phyloP scores from a whole-genome alignment of 805 yeast genomes.

The Kodamaea jinghongensis region DNA sequence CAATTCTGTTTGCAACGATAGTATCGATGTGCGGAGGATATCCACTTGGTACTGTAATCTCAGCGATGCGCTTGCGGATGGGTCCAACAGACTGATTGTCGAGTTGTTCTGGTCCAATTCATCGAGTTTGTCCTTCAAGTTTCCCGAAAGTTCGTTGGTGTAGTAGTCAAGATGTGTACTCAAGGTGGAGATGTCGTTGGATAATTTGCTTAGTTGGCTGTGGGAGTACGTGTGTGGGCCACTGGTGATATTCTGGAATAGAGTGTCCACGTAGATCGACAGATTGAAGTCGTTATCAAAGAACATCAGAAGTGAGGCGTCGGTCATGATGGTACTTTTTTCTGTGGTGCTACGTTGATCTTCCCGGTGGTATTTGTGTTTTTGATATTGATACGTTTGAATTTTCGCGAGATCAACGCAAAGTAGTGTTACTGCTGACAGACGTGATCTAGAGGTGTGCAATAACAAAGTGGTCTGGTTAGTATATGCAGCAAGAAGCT shows the following conservation, averaged over 20 bases:
- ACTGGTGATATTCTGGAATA: conserved; percentile 43
- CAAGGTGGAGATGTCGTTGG: conserved; percentile 48
- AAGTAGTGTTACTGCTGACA: no score
- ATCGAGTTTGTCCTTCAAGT: conserved; percentile 49
- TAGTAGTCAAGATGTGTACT: conserved; percentile 61
- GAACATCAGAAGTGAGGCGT: conserved; percentile 59
- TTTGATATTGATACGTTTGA: no score
- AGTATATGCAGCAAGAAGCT: no score
- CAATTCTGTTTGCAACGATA: conserved; percentile 43
- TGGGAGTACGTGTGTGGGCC: conserved; percentile 26
- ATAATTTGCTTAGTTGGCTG: conserved; percentile 38
- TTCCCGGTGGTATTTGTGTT: no score
- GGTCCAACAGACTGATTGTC: conserved; percentile 14
- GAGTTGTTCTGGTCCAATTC: conserved; percentile 37
- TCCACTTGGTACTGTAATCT: conserved; percentile 67
- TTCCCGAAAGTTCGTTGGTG: conserved; percentile 55
- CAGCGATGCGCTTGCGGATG: conserved; percentile 32
- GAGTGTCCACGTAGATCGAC: conserved; percentile 61
- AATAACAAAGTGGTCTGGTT: no score
- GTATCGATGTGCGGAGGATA: conserved; percentile 55
- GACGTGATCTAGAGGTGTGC: no score
- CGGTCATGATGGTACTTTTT: conserved; percentile 8
- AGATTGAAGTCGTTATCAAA: conserved; percentile 66
- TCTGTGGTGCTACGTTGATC: neutral
- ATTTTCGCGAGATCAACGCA: no score